A percentile compares a stretch with the other conserved stretches of the same genome.
Conservation (phyloP, 208 protist genomes). For the Wallacemonas rigidus region DNA sequence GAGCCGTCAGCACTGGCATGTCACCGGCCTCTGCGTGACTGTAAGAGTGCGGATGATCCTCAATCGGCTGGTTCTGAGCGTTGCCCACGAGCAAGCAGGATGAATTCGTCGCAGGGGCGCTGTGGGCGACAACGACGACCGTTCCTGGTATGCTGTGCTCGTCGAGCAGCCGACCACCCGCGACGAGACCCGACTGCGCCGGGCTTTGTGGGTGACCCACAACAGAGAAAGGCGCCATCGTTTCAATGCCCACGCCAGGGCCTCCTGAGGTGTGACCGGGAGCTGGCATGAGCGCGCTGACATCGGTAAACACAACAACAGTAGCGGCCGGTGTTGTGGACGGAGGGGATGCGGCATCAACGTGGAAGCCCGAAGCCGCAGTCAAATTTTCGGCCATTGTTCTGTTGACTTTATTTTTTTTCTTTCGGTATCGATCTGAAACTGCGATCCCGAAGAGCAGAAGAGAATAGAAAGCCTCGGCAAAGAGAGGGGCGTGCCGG, state of each 20-base stretch:
- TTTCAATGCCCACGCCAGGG: conserved; percentile 3
- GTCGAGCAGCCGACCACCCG: neutral
- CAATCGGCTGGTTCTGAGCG: conserved; percentile 7
- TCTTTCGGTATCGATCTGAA: no score
- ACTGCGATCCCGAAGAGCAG: no score
- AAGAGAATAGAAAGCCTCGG: no score
- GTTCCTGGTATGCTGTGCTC: conserved; percentile 3
- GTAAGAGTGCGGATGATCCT: neutral
- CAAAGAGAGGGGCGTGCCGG: no score
- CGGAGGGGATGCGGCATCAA: no score
- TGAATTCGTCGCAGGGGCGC: neutral
- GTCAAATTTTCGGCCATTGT: no score
- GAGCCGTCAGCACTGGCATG: neutral
- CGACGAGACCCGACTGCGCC: neutral
- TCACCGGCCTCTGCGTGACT: neutral
- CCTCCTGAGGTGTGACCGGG: neutral
- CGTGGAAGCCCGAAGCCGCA: no score
- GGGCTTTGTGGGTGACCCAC: neutral
- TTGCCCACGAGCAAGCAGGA: neutral
- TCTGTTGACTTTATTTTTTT: no score
- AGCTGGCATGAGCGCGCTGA: conserved; percentile 11
- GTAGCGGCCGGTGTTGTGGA: no score
- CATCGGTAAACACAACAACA: conserved; percentile 8
- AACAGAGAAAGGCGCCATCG: conserved; percentile 6
- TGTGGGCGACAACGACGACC: neutral